Base-by-base conservation (phyloP, 148 eudicot species). In the Rhododendron simsii region DNA sequence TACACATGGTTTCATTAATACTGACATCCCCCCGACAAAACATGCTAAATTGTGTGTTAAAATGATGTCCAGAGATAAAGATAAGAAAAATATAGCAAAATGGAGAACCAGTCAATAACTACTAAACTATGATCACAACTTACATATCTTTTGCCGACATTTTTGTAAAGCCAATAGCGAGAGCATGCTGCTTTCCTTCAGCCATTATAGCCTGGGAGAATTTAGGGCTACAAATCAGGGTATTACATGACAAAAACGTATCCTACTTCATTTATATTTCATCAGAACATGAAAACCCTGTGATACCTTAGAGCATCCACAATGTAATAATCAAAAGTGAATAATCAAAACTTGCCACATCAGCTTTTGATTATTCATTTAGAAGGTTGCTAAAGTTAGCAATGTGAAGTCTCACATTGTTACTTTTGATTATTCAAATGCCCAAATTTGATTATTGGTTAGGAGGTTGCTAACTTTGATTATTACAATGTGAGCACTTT, bases 121-220 rank as follows among this genome's bases (percentile, higher is more conserved):
- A 39, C 37, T 79, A 28, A 47, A 87, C 33, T 33, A n/a, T 45
- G 84, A 15, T 35, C 81, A 30, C 18, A 85, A 90, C 99, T 95
- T 89, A 97, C 99, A 97, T 97, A 87, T 95, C 94, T 87, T 95
- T 97, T 63, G 99, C 98, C 3, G 99, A 94, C 96, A 97, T 94
- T 92, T 97, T 97, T 23, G 99, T 95, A 87, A 93, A 97, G 86
- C 98, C 99, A 87, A 97, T 97, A 71, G 99, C 99, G 78, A 97
- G 99, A 88, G 99, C 99, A 91, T 97, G 98, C 78, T 97, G 93
- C 93, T 97, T 97, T 74, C 99, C 99, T 92, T 97, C 99, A 82
- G 99, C 99, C 99, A 97, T 95, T 89, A 97, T 97, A 67, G 99
- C 99, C 99, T 95, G 91, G 74, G 18, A 87, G 53, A 79, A 79